A percentile compares a stretch with the other conserved stretches of the same genome.
Conservation (phyloP, 1,284 basidiomycete genomes). For the Cryptococcus sp. region DNA sequence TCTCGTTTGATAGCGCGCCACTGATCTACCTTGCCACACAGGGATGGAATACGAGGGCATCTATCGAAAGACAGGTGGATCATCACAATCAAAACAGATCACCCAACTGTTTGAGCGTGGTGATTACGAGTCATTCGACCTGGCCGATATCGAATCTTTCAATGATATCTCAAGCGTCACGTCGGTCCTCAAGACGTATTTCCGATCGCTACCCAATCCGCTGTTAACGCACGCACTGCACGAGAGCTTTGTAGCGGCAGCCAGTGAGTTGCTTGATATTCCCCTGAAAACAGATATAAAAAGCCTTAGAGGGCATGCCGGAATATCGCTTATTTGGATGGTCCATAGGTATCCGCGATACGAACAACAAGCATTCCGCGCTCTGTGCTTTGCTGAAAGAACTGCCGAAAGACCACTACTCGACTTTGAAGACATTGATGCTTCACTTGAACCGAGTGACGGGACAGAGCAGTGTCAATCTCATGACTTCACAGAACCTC, state of each 20-base stretch:
- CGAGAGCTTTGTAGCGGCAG: constrained; percentile 79
- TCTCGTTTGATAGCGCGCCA: not conserved
- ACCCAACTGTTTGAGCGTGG: constrained; percentile 93
- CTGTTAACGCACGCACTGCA: constrained; percentile 89
- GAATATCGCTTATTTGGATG: not conserved
- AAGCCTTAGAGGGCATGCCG: too few relatives aligned
- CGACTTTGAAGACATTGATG: constrained; percentile 80
- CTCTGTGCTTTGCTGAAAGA: constrained; percentile 71
- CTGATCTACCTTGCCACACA: constrained; percentile 2
- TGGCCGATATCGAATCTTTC: constrained; percentile 79
- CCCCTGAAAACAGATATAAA: too few relatives aligned
- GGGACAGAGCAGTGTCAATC: constrained; percentile 69
- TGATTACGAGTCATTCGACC: constrained; percentile 82
- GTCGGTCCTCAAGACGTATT: constrained; percentile 95
- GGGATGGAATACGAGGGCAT: constrained; percentile 64
- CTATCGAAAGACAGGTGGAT: constrained; percentile 95
- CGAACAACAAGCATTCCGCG: constrained; percentile 62
- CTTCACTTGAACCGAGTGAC: constrained; percentile 83
- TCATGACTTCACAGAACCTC: constrained; percentile 93
- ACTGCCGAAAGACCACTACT: constrained; percentile 83
- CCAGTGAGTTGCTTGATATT: constrained; percentile 54
- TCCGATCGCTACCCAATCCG: constrained; percentile 86
- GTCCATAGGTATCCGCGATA: constrained; percentile 62
- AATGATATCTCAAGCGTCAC: constrained; percentile 97
- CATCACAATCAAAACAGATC: constrained; percentile 87